phyloP scores from a whole-genome alignment of 345 rosid genomes.

The Pugionium dolabratum region DNA sequence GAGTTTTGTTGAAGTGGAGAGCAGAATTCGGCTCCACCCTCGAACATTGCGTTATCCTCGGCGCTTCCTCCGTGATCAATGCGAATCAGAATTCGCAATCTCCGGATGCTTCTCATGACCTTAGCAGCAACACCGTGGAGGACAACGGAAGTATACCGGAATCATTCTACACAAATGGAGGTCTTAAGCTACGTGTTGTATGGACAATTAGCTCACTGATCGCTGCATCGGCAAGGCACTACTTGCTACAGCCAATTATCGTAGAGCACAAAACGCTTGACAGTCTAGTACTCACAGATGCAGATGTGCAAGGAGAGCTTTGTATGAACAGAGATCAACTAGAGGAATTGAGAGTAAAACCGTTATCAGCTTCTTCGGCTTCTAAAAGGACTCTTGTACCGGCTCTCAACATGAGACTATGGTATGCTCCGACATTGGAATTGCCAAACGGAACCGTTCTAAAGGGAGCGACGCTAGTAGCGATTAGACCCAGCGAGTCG shows the following conservation, averaged over 20 bases:
- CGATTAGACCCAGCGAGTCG: slow-evolving; percentile 79
- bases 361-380: too few relatives aligned
- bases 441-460: slow-evolving; percentile 78
- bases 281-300: slow-evolving; percentile 73
- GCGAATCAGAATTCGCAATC: slow-evolving; percentile 9
- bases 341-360: too few relatives aligned
- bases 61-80: slow-evolving; percentile 65
- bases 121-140: slow-evolving; percentile 33
- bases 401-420: too few relatives aligned
- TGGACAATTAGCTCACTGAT: slow-evolving; percentile 39
- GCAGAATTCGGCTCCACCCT: slow-evolving; percentile 96
- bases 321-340: slow-evolving; percentile 40
- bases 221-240: slow-evolving; percentile 95
- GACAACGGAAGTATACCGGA: slow-evolving; percentile 52
- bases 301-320: slow-evolving; percentile 86
- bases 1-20: slow-evolving; percentile 64
- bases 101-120: slow-evolving; percentile 14
- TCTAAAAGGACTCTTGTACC: too few relatives aligned
- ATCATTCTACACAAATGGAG: too few relatives aligned
- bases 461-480: slow-evolving; percentile 89
- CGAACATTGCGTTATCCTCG: slow-evolving; percentile 87
- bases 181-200: too few relatives aligned
- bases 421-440: slow-evolving; percentile 30
- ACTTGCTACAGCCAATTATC: slow-evolving; percentile 82
- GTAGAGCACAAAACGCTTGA: slow-evolving; percentile 86